Evolutionary conservation across 2,329 filamentous ascomycete species (phyloP), one percentile per base, ranked within the genome.

Genomic region (Aschersonia sp.): DNA sequence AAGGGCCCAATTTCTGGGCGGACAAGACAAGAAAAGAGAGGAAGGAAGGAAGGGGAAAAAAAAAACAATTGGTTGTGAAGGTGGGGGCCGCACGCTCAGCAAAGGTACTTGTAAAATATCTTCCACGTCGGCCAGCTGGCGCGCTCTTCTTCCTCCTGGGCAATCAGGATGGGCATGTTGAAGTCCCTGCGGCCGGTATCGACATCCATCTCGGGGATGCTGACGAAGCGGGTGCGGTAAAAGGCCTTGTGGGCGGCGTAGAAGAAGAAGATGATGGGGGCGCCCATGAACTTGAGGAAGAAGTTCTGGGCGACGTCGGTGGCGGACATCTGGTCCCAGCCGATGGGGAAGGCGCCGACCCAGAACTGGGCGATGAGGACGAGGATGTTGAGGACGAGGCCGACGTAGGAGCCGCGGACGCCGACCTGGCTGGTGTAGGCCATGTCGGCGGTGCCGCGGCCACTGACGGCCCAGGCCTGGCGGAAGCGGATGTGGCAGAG

Each of bases 401-500:
- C 89, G 32, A 92, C 51, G 72, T 82, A 95, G 3, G 87, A 94
- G 8, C 89, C 90, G 8, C 75, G 55, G 7, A 92, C 68, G 50
- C 90, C 90, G 5, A 84, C 77, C 59, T 94, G 86, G 0, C 85
- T 86, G 37, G 68, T 71, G 69, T 92, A 95, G 6, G 89, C 84
- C 5, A 97, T 73, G 56, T 94, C 85, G 48, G 79, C 71, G 37
- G 89, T 68, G n/a, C 69, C 72, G 60, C 82, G 83, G 43, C 84
- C 84, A 51, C 81, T 77, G 10, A 67, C 59, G 43, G 70, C 72
- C 87, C 87, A 94, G n/a, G 81, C 86, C 30, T 68, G 67, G 52
- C 89, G 86, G 75, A 95, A 95, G 48, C 88, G 87, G 59, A 95
- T 94, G 65, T 95, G 89, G 30, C 83, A 78, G n/a, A 94, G 68